phyloP scores from a whole-genome alignment of 2,329 filamentous ascomycete genomes.

The Xylaria sp. region DNA sequence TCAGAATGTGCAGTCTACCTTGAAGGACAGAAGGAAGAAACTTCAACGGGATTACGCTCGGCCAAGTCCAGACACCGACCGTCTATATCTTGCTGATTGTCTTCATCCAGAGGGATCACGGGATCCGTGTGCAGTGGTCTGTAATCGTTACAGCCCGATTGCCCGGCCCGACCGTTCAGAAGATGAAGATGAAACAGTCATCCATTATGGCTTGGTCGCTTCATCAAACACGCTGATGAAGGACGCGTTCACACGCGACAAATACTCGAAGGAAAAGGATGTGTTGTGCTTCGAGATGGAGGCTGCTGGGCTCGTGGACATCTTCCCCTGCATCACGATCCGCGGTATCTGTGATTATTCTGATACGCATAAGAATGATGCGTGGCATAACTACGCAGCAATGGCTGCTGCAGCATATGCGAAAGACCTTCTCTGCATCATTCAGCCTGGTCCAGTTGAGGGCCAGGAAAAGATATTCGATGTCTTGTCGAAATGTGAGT shows the following conservation, averaged over 20 bases:
- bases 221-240: neutral
- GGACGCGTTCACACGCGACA: neutral
- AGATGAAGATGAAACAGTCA: neutral
- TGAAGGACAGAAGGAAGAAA: neutral
- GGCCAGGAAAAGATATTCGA: no score
- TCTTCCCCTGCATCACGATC: neutral
- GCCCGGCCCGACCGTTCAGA: neutral
- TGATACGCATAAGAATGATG: slow-evolving; percentile 2
- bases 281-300: slow-evolving; percentile 6
- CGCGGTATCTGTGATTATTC: slow-evolving; percentile 7
- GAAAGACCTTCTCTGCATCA: neutral
- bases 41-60: neutral
- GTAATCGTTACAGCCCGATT: neutral
- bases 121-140: no score
- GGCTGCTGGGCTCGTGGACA: slow-evolving; percentile 1
- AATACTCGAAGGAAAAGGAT: neutral
- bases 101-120: neutral
- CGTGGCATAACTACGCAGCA: slow-evolving; percentile 4
- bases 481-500: no score
- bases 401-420: slow-evolving; percentile 3
- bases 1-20: neutral
- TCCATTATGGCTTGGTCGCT: slow-evolving; percentile 2
- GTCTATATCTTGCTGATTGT: neutral
- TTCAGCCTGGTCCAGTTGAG: no score
- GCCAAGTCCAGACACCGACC: neutral